Base-by-base conservation (phyloP, 139 green algal genomes). In the Picochlorum sp. region DNA sequence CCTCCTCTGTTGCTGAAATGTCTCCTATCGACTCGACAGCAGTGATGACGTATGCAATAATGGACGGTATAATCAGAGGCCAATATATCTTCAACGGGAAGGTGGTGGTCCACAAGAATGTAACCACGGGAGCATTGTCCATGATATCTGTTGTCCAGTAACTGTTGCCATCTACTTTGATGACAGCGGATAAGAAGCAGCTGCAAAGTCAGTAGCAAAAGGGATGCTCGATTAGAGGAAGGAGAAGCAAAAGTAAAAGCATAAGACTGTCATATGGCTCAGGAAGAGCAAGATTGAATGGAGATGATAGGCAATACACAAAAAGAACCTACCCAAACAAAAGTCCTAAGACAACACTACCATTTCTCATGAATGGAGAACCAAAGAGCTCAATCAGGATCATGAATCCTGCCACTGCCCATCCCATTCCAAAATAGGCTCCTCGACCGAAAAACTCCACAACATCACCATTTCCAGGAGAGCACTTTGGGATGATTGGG, bases 71-170 rank as follows among this genome's bases (percentile, higher is more conserved):
- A 9, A 70, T 37, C 11, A 56, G 45, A 9, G 49, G 55, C 11
- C 61, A 18, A 24, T 65, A 69, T n/a, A 62, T 65, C 21, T 75
- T 69, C 21, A 92, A 64, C 0, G 70, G 58, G 69, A 93, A 92
- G 34, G 65, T 86, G 11, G 76, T 67, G 21, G 78, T 75, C 86
- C 85, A 91, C n/a, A 93, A 61, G 65, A 93, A 92, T 20, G 83
- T 92, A 68, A 80, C 69, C 44, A 41, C 71, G 1, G 84, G 76
- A 4, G 85, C 83, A 15, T 24, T n/a, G 23, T 79, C 32, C 9
- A 87, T 81, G 41, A 71, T 70, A 15, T 32, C 28, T 21, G 41
- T 74, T 37, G 38, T 79, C 16, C 76, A 64, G 57, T 69, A 86
- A 16, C 45, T 56, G 20, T 84, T 71, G 64, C 81, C 81, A 57